Percentiles rank a stretch among this genome's conserved stretches.
These are phyloP conservation scores for Aspergillus calidoustus DNA, from an alignment of 2,329 filamentous ascomycete genomes.

Conservation along the genomic window DNA sequence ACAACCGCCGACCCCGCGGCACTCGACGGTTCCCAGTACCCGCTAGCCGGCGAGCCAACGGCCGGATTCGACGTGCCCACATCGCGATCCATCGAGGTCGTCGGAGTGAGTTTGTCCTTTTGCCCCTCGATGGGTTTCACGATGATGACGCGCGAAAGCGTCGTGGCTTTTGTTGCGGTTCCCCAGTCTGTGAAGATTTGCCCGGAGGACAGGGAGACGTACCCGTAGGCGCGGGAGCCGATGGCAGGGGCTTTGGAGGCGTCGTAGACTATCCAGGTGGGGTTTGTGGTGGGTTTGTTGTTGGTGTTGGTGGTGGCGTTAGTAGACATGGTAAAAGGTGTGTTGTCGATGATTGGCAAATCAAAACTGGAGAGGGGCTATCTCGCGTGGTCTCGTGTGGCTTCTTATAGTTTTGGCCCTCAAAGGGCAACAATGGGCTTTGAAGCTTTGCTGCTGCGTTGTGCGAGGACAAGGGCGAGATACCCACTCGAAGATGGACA, in stretches of 20 bases:
- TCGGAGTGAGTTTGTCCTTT: not conserved
- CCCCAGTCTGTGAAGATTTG: not conserved
- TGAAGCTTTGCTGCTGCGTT: too few relatives aligned
- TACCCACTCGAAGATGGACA: too few relatives aligned
- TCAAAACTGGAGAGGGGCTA: too few relatives aligned
- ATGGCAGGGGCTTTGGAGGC: not conserved
- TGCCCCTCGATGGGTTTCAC: not conserved
- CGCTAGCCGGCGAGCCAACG: not conserved
- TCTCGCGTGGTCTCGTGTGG: too few relatives aligned
- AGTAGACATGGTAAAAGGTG: not conserved
- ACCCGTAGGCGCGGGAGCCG: not conserved
- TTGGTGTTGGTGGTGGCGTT: not conserved
- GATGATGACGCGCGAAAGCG: not conserved
- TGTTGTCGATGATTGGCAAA: not conserved
- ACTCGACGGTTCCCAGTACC: not conserved
- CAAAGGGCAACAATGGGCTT: too few relatives aligned
- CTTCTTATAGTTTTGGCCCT: too few relatives aligned
- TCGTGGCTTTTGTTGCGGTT: not conserved
- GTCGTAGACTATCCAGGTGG: not conserved
- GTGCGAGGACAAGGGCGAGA: too few relatives aligned
- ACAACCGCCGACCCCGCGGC: not conserved
- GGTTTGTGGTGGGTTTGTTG: not conserved
- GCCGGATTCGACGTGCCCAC: not conserved
- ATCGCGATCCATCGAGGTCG: not conserved
- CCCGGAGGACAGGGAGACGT: not conserved